phyloP scores from a whole-genome alignment of 192 early-diverging fungal species.

The Blastocladiella britannica region DNA sequence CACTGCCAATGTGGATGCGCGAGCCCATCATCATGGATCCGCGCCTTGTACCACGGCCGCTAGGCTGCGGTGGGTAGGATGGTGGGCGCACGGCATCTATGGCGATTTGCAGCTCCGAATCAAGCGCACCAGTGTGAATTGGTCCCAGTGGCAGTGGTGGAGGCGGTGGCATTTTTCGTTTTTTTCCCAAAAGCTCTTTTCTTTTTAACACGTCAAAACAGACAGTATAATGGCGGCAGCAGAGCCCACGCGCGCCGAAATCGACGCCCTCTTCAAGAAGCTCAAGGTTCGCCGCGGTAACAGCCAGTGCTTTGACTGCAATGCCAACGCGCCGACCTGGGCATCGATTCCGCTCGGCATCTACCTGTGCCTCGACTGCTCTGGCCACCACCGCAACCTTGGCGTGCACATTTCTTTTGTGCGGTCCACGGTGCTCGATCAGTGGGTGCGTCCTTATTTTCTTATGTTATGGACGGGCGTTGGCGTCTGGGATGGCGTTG shows the following conservation, averaged over 20 bases:
- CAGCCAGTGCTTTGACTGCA: slow-evolving; percentile 85
- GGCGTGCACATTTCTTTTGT: slow-evolving; percentile 97
- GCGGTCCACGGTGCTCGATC: slow-evolving; percentile 24
- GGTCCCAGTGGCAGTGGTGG: too few relatives aligned
- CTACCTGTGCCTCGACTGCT: slow-evolving; percentile 91
- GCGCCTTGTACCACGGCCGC: too few relatives aligned
- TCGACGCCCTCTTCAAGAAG: slow-evolving; percentile 40
- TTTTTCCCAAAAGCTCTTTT: too few relatives aligned
- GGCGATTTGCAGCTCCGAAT: too few relatives aligned
- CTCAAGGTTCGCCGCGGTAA: slow-evolving; percentile 39
- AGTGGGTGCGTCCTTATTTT: slow-evolving; percentile 4
- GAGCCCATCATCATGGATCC: too few relatives aligned
- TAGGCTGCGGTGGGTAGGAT: too few relatives aligned
- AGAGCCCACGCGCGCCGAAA: slow-evolving; percentile 31
- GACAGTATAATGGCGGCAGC: too few relatives aligned
- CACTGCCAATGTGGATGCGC: too few relatives aligned
- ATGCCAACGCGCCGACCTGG: slow-evolving; percentile 88
- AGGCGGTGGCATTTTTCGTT: too few relatives aligned
- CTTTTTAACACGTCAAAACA: too few relatives aligned
- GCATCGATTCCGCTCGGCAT: slow-evolving; percentile 80
- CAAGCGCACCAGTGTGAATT: too few relatives aligned
- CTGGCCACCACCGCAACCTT: slow-evolving; percentile 83
- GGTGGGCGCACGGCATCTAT: too few relatives aligned
- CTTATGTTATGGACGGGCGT: background rate
- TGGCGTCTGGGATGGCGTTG: background rate